phyloP scores from a whole-genome alignment of 1,284 basidiomycete genomes.

The Thelephora terrestris region DNA sequence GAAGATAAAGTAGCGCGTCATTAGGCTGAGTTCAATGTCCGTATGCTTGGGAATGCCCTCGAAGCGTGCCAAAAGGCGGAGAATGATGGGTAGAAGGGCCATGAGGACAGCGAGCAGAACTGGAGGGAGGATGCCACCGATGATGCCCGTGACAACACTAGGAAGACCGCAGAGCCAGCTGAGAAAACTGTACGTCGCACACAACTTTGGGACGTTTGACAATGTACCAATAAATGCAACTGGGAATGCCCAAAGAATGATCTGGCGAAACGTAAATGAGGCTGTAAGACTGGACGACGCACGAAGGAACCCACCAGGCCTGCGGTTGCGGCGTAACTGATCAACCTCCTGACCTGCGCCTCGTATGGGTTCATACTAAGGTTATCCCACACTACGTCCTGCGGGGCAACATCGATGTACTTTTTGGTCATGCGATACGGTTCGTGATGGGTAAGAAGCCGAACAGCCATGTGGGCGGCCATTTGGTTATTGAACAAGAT shows the following conservation, averaged over 20 bases:
- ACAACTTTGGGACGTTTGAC: conserved; percentile 74
- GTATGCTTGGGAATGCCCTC: conserved; percentile 78
- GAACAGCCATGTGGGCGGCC: conserved; percentile 79
- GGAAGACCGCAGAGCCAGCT: conserved; percentile 77
- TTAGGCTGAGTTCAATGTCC: conserved; percentile 81
- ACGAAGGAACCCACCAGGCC: conserved; percentile 60
- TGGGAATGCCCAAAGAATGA: conserved; percentile 18
- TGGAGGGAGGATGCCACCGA: conserved; percentile 85
- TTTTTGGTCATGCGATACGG: conserved; percentile 69
- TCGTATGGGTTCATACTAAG: conserved; percentile 87
- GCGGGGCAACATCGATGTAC: conserved; percentile 67
- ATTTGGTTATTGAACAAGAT: conserved; percentile 92
- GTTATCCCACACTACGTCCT: conserved; percentile 89
- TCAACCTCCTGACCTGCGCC: conserved; percentile 48
- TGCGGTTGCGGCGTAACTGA: conserved; percentile 54
- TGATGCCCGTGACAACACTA: conserved; percentile 62
- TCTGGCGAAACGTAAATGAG: not conserved
- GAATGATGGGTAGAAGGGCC: conserved; percentile 82
- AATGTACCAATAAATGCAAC: conserved; percentile 83
- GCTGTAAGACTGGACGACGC: conserved; percentile 45
- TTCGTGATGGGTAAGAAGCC: conserved; percentile 65
- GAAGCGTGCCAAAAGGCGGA: conserved; percentile 68
- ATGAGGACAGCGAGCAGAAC: conserved; percentile 82
- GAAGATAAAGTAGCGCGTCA: conserved; percentile 90
- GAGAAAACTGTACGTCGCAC: conserved; percentile 57